Percentiles rank a stretch among this genome's conserved stretches.
These are phyloP conservation scores for Zymoseptoria ardabiliae DNA, from an alignment of 2,329 filamentous ascomycete species.

Conservation along the genomic window DNA sequence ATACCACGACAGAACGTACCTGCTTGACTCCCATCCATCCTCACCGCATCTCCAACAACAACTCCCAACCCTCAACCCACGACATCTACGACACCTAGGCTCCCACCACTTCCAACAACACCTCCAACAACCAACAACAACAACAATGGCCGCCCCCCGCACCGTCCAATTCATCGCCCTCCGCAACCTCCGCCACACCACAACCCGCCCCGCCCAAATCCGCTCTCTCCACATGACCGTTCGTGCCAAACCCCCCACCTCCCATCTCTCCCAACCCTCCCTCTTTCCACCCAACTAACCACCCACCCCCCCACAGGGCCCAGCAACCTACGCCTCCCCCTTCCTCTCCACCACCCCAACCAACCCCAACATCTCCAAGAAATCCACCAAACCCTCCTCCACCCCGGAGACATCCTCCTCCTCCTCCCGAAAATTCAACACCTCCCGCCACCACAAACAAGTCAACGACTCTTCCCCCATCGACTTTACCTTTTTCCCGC, in stretches of 20 bases:
- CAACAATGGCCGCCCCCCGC: slow-evolving; percentile 37
- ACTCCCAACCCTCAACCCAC: background rate
- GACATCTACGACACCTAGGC: background rate
- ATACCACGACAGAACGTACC: background rate
- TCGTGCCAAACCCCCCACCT: slow-evolving; percentile 48
- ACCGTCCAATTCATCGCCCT: slow-evolving; percentile 37
- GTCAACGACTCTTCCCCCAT: slow-evolving; percentile 54
- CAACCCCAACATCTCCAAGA: slow-evolving; percentile 47
- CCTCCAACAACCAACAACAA: background rate
- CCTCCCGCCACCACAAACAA: slow-evolving; percentile 49
- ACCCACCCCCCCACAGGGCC: background rate
- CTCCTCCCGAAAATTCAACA: slow-evolving; percentile 51
- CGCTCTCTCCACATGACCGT: slow-evolving; percentile 55
- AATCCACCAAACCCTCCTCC: slow-evolving; percentile 18
- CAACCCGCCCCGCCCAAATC: slow-evolving; percentile 30
- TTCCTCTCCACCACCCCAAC: slow-evolving; percentile 47
- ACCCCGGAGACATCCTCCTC: slow-evolving; percentile 18
- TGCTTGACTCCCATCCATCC: background rate
- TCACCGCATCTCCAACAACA: background rate
- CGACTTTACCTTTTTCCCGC: slow-evolving; percentile 56
- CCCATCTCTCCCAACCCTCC: slow-evolving; percentile 44
- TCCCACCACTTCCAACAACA: background rate
- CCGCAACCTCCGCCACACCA: slow-evolving; percentile 28
- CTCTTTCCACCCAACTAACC: slow-evolving; percentile 30
- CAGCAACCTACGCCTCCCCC: slow-evolving; percentile 3